Base-by-base conservation (phyloP, 345 rosid species). In the Eucalyptus shirleyi region DNA sequence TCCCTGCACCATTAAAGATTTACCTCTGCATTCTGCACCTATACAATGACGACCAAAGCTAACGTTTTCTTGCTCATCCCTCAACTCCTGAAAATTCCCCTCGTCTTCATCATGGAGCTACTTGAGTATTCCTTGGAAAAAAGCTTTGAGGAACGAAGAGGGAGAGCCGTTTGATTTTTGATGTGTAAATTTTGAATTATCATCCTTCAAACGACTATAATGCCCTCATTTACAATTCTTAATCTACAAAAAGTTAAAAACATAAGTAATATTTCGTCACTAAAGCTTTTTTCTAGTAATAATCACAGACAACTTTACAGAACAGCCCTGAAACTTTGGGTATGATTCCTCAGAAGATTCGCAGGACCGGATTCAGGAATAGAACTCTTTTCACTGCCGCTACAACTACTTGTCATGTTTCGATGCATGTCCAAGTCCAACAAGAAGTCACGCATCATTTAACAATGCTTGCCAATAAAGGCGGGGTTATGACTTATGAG, bases 1-100 rank as follows among this genome's bases (percentile, higher is more conserved):
- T 93, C 97, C 99, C 99, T 97, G 95, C 89, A 97, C 89, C 89
- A 88, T 90, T 91, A 96, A 92, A 88, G 90, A 90, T 40, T 92
- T 92, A 88, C 93, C 94, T 88, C 93, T 91, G 93, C 96, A 95
- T 90, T 96, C 96, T 60, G 94, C 95, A 91, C 92, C 97, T 91
- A 96, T 89, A 95, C 93, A 94, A 93, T 96, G 97, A 91, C 89
- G 90, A 87, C 87, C 81, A 15, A 92, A 88, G 90, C 90, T 91
- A 91, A 32, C 3, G 51, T 86, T 87, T 88, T 83, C 93, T 88
- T 89, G 90, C 86, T 90, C 90, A 90, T 93, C 88, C 37, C 90
- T 86, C 88, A 86, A 65, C 88, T 90, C 88, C 85, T 55, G 87
- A 60, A 34, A 26, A 88, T 86, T 86, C 59, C 91, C 91, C 88